Base-by-base conservation (phyloP, 2,329 filamentous ascomycete species). In the Dothistroma septosporum region DNA sequence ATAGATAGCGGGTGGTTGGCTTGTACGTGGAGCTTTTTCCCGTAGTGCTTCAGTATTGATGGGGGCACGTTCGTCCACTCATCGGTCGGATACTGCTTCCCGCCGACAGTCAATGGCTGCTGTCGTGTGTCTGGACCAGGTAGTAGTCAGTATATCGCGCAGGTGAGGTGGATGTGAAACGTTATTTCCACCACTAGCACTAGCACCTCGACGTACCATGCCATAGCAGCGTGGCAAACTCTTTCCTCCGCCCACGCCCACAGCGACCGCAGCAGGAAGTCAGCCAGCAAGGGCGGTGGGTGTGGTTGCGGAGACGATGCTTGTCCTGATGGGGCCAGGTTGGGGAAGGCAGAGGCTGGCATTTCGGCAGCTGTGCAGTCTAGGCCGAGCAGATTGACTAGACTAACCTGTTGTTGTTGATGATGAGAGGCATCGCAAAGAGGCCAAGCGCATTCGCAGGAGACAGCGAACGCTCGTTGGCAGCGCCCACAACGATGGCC, bases 1-100 rank as follows among this genome's bases (percentile, higher is more conserved):
- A 97, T 96, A 67, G 85, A 86, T 37, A 99, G 82, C 24, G 94
- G 94, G 72, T 99, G 94, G 76, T 96, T 87, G 63, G 87, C 85
- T 72, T 94, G 87, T n/a, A 96, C 83, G 76, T 99, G 94, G n/a
- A 99, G 82, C 58, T 85, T 86, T 63, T 91, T 88, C 52, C 86
- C 83, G 53, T 95, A 83, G 59, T 90, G 86, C 22, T 86, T 80
- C 53, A 92, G 78, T 64, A 99, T 92, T 58, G 87, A 88, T 28
- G 83, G 70, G 3, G 93, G 87, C 14, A 90, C 83, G 76, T 99
- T 99, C 76, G 89, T 94, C 89, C 91, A 97, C 56, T 82, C 76
- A 73, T 97, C 92, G 19, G 83, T 87, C 19, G 77, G 72, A 74
- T 92, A 92, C 10, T 76, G 77, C 63, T 80, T 82, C 65, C 84